Evolutionary conservation across 345 rosid genomes (phyloP), one percentile per base, ranked within the genome.

Genomic region (Pugionium cornutum): DNA sequence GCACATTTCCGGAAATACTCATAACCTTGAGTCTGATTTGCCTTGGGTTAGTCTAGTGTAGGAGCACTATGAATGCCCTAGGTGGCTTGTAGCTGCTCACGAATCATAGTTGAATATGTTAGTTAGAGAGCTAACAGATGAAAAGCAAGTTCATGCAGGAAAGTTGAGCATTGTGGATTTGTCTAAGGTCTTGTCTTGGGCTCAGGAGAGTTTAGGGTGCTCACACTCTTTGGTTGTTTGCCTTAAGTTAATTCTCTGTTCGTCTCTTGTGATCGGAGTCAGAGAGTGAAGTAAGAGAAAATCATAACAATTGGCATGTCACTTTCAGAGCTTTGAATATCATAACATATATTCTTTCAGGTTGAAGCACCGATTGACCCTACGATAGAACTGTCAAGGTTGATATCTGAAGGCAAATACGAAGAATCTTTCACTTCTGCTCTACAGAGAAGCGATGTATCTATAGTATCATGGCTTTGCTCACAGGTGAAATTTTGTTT

Each of bases 381-480:
- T 7, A 40, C 10, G 1, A 40, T n/a, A 9, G 44, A 40, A 9
- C 74, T 90, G 28, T 80, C 82, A 2, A 84, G 85, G 74, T 69
- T 90, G 75, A 61, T 90, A 69, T 54, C 83, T 2, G 96, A 90
- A 60, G 67, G 53, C 58, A 90, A 90, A 69, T 94, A 83, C 10
- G 97, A 86, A 29, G 92, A 88, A 68, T 92, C 95, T 48, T 90
- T 94, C 76, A 81, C 81, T 26, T 36, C 73, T 9, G 96, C 88
- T 5, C 83, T 90, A 5, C 95, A 81, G 61, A 90, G 89, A 77
- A 92, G 92, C 66, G 95, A 92, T 10, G 82, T 90, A 32, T 79
- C 89, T 3, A 75, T 84, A 25, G 96, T 90, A 2, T 83, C 96
- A 52, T 90, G 99, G 99, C 76, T 94, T 59, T 94, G 97, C 49